Evolutionary conservation across 106 monocot genomes (phyloP).

Genomic region (Platanthera guangdongensis): DNA sequence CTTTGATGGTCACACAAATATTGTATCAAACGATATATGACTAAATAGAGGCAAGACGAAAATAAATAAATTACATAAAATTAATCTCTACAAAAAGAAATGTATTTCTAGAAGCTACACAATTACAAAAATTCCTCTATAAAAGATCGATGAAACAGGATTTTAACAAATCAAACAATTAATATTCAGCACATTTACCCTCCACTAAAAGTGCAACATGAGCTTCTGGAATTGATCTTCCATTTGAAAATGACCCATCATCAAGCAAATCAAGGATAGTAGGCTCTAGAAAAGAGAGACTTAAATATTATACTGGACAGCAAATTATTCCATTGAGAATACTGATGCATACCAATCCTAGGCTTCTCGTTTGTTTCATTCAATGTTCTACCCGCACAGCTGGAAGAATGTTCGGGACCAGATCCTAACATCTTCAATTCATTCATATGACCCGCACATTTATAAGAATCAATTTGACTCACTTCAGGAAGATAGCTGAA

Average conservation of each 20-base stretch:
- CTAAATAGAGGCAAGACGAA: too few species aligned
- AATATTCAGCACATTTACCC: slow-evolving; percentile 29
- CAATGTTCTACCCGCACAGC: background rate
- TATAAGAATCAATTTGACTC: slow-evolving; percentile 6
- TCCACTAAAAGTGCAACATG: slow-evolving; percentile 80
- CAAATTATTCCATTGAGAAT: slow-evolving; percentile 3
- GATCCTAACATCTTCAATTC: slow-evolving; percentile 9
- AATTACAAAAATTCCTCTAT: background rate
- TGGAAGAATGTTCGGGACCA: background rate
- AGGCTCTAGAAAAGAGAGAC: slow-evolving; percentile 33
- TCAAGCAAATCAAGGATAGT: slow-evolving; percentile 65
- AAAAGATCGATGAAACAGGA: background rate
- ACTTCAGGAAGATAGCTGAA: background rate
- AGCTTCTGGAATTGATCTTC: slow-evolving; percentile 36
- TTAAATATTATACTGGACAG: background rate
- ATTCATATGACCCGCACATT: slow-evolving; percentile 12
- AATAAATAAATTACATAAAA: too few species aligned
- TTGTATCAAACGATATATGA: too few species aligned
- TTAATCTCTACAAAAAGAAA: background rate
- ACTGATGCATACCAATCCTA: slow-evolving; percentile 18
- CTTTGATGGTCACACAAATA: too few species aligned
- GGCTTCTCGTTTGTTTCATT: slow-evolving; percentile 11
- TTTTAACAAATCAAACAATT: background rate
- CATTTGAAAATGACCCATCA: slow-evolving; percentile 29
- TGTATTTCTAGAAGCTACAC: background rate